phyloP scores from a whole-genome alignment of 805 yeast species.

The Isabelozyma rhagii region DNA sequence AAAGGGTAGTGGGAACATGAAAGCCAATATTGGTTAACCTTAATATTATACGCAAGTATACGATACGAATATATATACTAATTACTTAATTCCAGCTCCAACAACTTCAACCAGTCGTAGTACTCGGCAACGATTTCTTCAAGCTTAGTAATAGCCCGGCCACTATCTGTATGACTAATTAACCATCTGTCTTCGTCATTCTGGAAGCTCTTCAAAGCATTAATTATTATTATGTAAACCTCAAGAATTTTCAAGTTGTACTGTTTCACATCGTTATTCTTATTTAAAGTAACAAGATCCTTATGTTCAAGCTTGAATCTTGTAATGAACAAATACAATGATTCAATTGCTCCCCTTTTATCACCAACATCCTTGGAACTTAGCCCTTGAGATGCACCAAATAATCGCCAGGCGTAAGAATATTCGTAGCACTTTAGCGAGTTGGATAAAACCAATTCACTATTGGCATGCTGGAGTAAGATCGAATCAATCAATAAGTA shows the following conservation, averaged over 20 bases:
- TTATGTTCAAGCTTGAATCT: constrained; percentile 27
- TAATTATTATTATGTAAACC: constrained; percentile 38
- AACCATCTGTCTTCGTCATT: constrained; percentile 38
- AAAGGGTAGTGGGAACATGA: constrained; percentile 88
- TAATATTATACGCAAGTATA: neutral
- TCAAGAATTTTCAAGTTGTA: constrained; percentile 38
- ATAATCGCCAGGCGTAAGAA: constrained; percentile 40
- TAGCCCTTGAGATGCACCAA: constrained; percentile 16
- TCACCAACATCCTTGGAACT: constrained; percentile 18
- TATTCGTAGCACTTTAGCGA: constrained; percentile 35
- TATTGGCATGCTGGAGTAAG: constrained; percentile 29
- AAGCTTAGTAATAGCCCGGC: constrained; percentile 18
- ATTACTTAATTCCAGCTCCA: constrained; percentile 13
- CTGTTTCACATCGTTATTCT: constrained; percentile 24
- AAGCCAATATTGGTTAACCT: constrained; percentile 34
- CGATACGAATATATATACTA: neutral
- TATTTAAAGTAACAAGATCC: constrained; percentile 10
- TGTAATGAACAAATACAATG: constrained; percentile 35
- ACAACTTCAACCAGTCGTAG: constrained; percentile 30
- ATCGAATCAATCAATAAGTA: constrained; percentile 32
- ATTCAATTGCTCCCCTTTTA: constrained; percentile 37
- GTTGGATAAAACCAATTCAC: constrained; percentile 23
- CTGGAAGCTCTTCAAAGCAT: constrained; percentile 32
- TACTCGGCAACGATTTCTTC: constrained; percentile 32
- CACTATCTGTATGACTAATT: constrained; percentile 14